Conservation (phyloP, 768 basidiomycete species). For the Candolleomyces aberdarensis region DNA sequence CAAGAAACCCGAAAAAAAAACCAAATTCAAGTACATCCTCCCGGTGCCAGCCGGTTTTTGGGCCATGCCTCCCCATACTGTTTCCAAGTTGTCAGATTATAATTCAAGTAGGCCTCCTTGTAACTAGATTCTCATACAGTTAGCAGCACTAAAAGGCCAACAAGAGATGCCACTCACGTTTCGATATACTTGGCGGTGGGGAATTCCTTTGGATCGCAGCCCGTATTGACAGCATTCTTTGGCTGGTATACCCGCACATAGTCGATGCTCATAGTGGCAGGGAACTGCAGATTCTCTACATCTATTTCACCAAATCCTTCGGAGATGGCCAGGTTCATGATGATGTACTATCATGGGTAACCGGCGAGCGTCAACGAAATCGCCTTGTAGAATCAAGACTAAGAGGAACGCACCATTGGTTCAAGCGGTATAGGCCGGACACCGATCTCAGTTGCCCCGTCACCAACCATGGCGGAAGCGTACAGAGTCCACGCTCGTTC, state of each 20-base stretch:
- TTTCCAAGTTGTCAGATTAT: conserved; percentile 45
- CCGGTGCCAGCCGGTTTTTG: conserved; percentile 39
- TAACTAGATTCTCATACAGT: conserved; percentile 34
- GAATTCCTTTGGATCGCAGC: conserved; percentile 63
- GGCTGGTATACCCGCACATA: conserved; percentile 73
- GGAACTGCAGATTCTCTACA: conserved; percentile 45
- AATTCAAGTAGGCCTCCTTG: conserved; percentile 61
- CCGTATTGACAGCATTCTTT: conserved; percentile 45
- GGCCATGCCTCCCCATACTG: conserved; percentile 50
- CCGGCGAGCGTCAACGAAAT: neutral
- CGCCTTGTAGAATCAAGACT: neutral
- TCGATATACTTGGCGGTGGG: conserved; percentile 76
- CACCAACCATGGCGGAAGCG: conserved; percentile 45
- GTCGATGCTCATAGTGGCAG: conserved; percentile 63
- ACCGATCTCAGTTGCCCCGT: conserved; percentile 47
- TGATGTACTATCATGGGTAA: conserved; percentile 48
- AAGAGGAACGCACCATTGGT: conserved; percentile 50
- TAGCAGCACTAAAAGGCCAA: conserved; percentile 11
- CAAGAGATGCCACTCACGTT: conserved; percentile 32
- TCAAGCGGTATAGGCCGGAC: conserved; percentile 59
- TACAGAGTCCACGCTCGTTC: conserved; percentile 56
- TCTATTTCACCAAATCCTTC: conserved; percentile 62
- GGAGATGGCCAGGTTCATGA: conserved; percentile 67
- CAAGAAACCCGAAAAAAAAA: neutral
- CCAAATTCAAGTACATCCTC: neutral